Percentiles rank a stretch among this genome's conserved stretches.
phyloP scores from a whole-genome alignment of 352 stramenopile species.

The Globisporangium nodosum region DNA sequence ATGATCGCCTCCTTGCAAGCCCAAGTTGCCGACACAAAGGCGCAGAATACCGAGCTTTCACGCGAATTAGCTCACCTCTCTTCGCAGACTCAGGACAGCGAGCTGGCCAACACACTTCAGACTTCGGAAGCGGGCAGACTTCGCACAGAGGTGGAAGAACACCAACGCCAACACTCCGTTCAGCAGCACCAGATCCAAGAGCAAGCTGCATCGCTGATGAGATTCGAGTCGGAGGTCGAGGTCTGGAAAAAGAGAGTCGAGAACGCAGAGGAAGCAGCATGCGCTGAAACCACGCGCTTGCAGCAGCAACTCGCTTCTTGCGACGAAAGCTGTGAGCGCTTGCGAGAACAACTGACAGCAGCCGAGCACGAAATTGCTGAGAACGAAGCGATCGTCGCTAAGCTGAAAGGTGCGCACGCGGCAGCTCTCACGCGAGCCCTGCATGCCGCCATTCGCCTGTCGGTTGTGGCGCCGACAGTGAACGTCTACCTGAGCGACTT shows the following conservation, averaged over 20 bases:
- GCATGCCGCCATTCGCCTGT: conserved; percentile 55
- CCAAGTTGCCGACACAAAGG: not conserved
- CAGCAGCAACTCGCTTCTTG: not conserved
- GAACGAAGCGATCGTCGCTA: conserved; percentile 15
- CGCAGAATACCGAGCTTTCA: not conserved
- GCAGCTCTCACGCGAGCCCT: conserved; percentile 28
- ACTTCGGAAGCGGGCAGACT: not conserved
- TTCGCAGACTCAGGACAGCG: not conserved
- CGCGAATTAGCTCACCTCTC: not conserved
- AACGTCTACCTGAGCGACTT: conserved; percentile 66
- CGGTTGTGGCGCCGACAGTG: conserved; percentile 75
- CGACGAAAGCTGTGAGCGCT: not conserved
- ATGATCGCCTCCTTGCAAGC: not conserved
- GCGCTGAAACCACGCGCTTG: not conserved
- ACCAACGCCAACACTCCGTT: not conserved
- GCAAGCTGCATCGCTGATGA: not conserved
- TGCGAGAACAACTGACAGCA: not conserved
- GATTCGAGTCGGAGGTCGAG: not conserved
- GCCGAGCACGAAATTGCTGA: not conserved
- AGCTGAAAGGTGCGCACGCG: conserved; percentile 25
- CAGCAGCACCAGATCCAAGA: not conserved
- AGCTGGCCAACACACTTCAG: not conserved
- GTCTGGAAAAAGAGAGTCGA: not conserved
- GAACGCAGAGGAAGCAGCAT: not conserved
- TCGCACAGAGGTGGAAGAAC: conserved; percentile 15